A percentile compares a stretch with the other conserved stretches of the same genome.
phyloP scores from a whole-genome alignment of 257 asterid species.

The Pogostemon cablin region DNA sequence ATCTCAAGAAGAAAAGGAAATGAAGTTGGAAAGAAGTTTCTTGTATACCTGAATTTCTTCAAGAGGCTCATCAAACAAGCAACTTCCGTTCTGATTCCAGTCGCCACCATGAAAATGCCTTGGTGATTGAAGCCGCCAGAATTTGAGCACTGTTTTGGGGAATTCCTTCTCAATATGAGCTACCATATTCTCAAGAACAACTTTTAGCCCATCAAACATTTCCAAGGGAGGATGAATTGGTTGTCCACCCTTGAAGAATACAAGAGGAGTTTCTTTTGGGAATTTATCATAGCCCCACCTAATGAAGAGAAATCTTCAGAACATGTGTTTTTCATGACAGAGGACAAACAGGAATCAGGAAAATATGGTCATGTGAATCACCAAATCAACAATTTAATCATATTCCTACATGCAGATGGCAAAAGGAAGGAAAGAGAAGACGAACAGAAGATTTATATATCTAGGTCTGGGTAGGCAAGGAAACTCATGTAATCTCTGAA shows the following conservation, averaged over 20 bases:
- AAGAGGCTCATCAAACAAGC: slow-evolving; percentile 74
- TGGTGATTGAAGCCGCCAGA: slow-evolving; percentile 96
- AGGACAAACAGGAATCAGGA: slow-evolving; percentile 7
- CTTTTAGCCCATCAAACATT: slow-evolving; percentile 63
- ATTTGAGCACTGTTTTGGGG: slow-evolving; percentile 61
- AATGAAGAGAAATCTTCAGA: slow-evolving; percentile 30
- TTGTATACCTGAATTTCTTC: slow-evolving; percentile 66
- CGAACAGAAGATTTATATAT: not conserved
- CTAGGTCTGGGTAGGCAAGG: slow-evolving; percentile 7
- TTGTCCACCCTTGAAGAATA: slow-evolving; percentile 73
- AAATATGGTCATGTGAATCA: not conserved
- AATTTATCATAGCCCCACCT: slow-evolving; percentile 98
- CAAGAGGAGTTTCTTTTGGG: slow-evolving; percentile 83
- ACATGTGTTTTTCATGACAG: not conserved
- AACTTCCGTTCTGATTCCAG: slow-evolving; percentile 97
- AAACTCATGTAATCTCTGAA: not conserved
- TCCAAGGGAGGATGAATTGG: slow-evolving; percentile 74
- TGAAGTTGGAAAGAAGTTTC: not conserved
- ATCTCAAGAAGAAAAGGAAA: not conserved
- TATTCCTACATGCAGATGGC: not conserved
- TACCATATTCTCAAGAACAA: slow-evolving; percentile 72
- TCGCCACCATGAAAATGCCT: slow-evolving; percentile 97
- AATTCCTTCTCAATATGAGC: slow-evolving; percentile 62
- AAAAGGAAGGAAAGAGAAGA: not conserved
- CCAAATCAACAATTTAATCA: not conserved